A percentile compares a stretch with the other conserved stretches of the same genome.
Evolutionary conservation across 805 yeast genomes (phyloP).

Genomic region (fission yeast (Schizosaccharomyces pombe)): DNA sequence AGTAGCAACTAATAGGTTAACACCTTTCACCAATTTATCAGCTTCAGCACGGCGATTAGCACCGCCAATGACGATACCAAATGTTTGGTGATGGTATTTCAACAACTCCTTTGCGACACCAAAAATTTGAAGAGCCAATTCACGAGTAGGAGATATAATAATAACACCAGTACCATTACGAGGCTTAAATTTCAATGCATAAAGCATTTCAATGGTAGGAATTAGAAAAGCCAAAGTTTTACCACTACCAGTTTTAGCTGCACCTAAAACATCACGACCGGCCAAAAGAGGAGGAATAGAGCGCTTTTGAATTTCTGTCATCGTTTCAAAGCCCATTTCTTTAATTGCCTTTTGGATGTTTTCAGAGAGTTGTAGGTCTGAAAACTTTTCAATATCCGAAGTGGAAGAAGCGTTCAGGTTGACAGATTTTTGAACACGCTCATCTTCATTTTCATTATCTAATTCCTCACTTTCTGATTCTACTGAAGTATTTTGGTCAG

Average conservation of each 20-base stretch:
- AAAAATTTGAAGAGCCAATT: conserved; percentile 86
- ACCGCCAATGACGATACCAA: conserved; percentile 95
- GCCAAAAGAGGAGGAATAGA: conserved; percentile 92
- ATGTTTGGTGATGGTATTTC: conserved; percentile 76
- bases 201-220: conserved; percentile 84
- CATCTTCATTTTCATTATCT: neutral
- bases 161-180: conserved; percentile 96
- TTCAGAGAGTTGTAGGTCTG: conserved; percentile 44
- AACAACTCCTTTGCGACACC: conserved; percentile 91
- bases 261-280: conserved; percentile 92
- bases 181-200: conserved; percentile 81
- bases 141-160: conserved; percentile 92
- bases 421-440: neutral
- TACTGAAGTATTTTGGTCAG: neutral
- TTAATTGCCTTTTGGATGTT: conserved; percentile 63
- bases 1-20: conserved; percentile 79
- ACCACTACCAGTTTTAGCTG: conserved; percentile 99
- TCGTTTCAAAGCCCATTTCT: conserved; percentile 70
- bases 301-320: conserved; percentile 89
- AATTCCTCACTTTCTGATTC: neutral
- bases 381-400: conserved; percentile 13
- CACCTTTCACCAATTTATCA: conserved; percentile 81
- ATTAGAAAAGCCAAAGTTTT: conserved; percentile 85
- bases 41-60: conserved; percentile 95
- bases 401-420: neutral